Evolutionary conservation across 2,329 filamentous ascomycete genomes (phyloP).

Genomic region (Ceratocystis diversiconidia): DNA sequence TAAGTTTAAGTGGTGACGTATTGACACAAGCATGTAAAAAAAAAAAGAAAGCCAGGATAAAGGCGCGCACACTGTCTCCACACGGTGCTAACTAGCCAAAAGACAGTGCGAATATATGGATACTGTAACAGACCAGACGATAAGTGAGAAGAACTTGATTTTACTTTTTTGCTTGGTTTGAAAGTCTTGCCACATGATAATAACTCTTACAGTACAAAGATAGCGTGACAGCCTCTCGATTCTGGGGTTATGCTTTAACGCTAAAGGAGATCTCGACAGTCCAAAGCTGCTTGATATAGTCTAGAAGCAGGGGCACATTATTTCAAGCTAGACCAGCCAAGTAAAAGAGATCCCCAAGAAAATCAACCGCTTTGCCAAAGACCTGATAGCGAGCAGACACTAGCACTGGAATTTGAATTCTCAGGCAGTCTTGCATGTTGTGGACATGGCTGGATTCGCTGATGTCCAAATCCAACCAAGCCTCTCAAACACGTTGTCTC

Average conservation of each 20-base stretch:
- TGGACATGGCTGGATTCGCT: background rate
- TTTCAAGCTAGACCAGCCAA: too few relatives aligned
- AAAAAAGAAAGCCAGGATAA: background rate
- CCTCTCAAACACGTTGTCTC: background rate
- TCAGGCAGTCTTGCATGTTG: background rate
- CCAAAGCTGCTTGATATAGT: too few relatives aligned
- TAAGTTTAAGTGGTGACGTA: conserved; percentile 5
- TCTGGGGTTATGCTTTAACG: too few relatives aligned
- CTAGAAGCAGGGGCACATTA: too few relatives aligned
- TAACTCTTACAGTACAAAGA: background rate
- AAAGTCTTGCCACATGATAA: background rate
- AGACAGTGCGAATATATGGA: background rate
- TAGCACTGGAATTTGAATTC: background rate
- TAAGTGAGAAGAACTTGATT: too few relatives aligned
- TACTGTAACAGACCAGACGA: background rate
- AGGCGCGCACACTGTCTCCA: background rate
- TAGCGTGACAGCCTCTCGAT: background rate
- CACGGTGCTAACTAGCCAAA: background rate
- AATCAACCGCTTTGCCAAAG: too few relatives aligned
- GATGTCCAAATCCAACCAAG: background rate
- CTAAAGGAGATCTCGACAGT: too few relatives aligned
- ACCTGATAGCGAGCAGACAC: too few relatives aligned
- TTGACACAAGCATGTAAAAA: background rate
- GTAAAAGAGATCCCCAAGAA: too few relatives aligned
- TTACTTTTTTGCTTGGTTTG: background rate